phyloP scores from a whole-genome alignment of 176 grass and related monocot species.

The Raddia guianensis region DNA sequence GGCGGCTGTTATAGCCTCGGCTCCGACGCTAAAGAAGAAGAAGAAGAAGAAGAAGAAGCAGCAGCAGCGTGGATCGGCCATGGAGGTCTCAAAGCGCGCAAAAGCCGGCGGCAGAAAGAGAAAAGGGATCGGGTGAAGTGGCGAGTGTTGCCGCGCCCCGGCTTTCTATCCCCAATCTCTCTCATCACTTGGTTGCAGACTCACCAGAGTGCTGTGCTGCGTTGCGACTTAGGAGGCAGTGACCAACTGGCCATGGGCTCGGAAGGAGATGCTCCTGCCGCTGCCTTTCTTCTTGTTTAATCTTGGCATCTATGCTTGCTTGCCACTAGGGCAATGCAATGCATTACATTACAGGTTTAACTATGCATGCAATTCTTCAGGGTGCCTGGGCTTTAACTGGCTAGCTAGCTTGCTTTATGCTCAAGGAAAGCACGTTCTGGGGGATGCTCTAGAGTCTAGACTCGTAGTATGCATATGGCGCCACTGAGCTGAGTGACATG shows the following conservation, averaged over 20 bases:
- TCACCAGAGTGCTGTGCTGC: not conserved
- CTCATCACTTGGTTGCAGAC: too few species aligned
- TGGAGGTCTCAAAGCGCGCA: slow-evolving; percentile 43
- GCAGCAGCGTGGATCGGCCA: slow-evolving; percentile 44
- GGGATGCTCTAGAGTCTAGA: slow-evolving; percentile 4
- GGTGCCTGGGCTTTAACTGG: slow-evolving; percentile 21
- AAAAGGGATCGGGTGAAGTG: slow-evolving; percentile 8
- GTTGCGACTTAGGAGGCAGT: not conserved
- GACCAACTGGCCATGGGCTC: not conserved
- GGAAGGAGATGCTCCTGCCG: not conserved
- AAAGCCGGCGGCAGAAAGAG: slow-evolving; percentile 46
- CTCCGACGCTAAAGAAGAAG: slow-evolving; percentile 25
- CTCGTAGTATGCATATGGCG: not conserved
- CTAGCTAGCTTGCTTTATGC: slow-evolving; percentile 51
- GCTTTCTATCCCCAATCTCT: not conserved
- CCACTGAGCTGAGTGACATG: too few species aligned
- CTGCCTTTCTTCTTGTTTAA: slow-evolving; percentile 43
- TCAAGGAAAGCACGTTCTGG: slow-evolving; percentile 44
- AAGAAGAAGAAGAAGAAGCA: slow-evolving; percentile 12
- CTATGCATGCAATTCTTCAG: too few species aligned
- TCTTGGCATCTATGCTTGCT: slow-evolving; percentile 89
- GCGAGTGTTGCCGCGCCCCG: not conserved
- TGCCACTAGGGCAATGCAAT: slow-evolving; percentile 52
- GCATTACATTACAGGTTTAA: too few species aligned
- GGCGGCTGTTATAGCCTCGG: slow-evolving; percentile 30